Base-by-base conservation (phyloP, 148 eudicot genomes). In the Limonium bicolor region DNA sequence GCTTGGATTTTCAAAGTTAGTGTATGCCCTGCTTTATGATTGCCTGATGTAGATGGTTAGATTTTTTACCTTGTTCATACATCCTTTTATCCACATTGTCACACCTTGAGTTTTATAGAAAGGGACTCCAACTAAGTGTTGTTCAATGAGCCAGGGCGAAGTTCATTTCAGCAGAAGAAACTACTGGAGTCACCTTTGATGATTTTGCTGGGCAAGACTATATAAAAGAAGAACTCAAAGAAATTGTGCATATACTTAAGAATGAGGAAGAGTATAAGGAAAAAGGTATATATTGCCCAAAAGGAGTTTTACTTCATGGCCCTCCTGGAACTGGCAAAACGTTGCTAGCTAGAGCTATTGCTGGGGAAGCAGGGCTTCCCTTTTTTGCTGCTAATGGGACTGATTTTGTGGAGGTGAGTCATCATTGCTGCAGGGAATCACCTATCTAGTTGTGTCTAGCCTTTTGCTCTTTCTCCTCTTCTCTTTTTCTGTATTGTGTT, bases 241-340 rank as follows among this genome's bases (percentile, higher is more conserved):
- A 87, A 61, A 79, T 87, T 69, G 96, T 87, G 41, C 52, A 69
- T 30, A 87, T 87, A 33, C 54, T 87, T 33, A 87, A 74, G 59
- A 82, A 82, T 50, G 94, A 87, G 46, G 96, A 87, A 48, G 94
- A 78, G 52, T 87, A 65, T 41, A 81, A 69, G 53, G 50, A 71
- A 43, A 87, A 71, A 56, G 96, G 96, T 43, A 82, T 87, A 27
- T 87, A 87, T 54, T 87, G 96, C 67, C 96, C 96, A 2, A 87
- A 77, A 59, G 96, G 96, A 62, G 96, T 82, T 53, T 66, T 87
- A 42, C 82, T 87, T 31, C 82, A 82, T 54, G 96, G 96, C 5
- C 96, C 96, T 51, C 96, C 96, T 53, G 96, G 96, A 59, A 87
- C 96, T 21, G 96, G 96, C 22, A 87, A 87, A 74, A 87, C 96